These are phyloP conservation scores for Tylopilus vinaceipallidus DNA, from an alignment of 768 basidiomycete species.

Conservation along the genomic window DNA sequence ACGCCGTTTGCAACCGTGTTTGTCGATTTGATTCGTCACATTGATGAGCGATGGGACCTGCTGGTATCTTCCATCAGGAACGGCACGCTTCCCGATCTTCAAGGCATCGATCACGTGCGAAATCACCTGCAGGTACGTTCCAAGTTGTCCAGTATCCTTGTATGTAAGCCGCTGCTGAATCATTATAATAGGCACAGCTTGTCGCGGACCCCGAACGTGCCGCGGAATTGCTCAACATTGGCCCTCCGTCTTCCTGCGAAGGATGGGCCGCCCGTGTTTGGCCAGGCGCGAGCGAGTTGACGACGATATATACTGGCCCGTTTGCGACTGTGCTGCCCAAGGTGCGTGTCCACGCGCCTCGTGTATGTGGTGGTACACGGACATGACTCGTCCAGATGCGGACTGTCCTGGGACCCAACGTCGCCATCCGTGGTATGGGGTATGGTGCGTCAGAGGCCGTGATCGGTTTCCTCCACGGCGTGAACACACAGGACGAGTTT, in stretches of 20 bases:
- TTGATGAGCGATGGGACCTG: constrained; percentile 18
- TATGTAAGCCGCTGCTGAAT: background rate
- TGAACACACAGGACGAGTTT: constrained; percentile 9
- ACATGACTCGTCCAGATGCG: constrained; percentile 6
- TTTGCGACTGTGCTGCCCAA: constrained; percentile 12
- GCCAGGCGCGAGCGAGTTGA: constrained; percentile 5
- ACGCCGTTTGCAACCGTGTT: constrained; percentile 8
- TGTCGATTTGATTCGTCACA: constrained; percentile 10
- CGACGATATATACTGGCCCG: constrained; percentile 10
- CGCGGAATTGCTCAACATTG: constrained; percentile 17
- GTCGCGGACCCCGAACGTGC: constrained; percentile 16
- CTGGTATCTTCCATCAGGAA: constrained; percentile 15
- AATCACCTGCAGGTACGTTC: constrained; percentile 16
- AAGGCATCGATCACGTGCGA: constrained; percentile 12
- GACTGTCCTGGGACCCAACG: constrained; percentile 11
- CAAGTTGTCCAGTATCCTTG: no score
- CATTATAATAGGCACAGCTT: constrained; percentile 5
- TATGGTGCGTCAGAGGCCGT: constrained; percentile 14
- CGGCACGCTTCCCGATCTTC: constrained; percentile 16
- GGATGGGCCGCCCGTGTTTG: constrained; percentile 21
- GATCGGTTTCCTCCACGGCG: background rate
- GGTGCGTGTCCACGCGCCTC: background rate
- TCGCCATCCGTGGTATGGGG: background rate
- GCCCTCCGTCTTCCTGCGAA: constrained; percentile 5
- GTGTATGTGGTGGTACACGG: background rate